Evolutionary conservation across 192 early-diverging fungal species (phyloP), one percentile per base, ranked within the genome.

Genomic region (Podila verticillata): DNA sequence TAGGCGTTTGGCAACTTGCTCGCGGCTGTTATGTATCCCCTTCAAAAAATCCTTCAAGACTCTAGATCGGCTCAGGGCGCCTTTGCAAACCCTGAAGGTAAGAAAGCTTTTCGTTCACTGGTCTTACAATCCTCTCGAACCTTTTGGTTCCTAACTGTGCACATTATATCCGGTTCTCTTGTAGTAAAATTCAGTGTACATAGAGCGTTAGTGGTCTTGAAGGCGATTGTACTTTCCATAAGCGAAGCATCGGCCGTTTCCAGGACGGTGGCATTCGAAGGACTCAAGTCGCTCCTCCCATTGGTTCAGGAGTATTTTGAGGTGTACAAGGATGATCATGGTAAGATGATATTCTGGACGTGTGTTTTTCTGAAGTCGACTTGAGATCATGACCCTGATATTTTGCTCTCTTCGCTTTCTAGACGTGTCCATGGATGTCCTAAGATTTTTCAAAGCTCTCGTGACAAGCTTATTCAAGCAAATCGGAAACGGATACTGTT

Each of bases 301-400:
- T 58, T 72, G 13, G 66, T 67, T 10, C 69, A 80, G 56, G 70
- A 80, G 44, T 80, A 64, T 24, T 80, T 80, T 59, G 69, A 80
- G 12, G 57, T 72, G 28, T 80, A 68, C 57, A 44, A 44, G 28
- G 77, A 80, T 22, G 77, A 80, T 20, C 77, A 72, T 62, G 77
- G 77, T 80, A 72, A 17, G 75, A 8, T 1, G 20, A 19, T 5
- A 24, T 60, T 60, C 58, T 15, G 15, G 10, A 32, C 17, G 6
- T 60, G 17, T 0, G 4, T 19, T 29, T 12, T 7, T 32, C 26
- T 32, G 29, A 15, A 29, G 24, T 28, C 20, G 2, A 57, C 56
- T 57, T 28, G 15, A 15, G 13, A 39, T 39, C 36, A 39, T 39
- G 36, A 15, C 15, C 3, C 15, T 44, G 4, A 44, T 15, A 10